Evolutionary conservation across 1,139 yeast genomes (phyloP).

Genomic region (Geotrichum klebahnii): DNA sequence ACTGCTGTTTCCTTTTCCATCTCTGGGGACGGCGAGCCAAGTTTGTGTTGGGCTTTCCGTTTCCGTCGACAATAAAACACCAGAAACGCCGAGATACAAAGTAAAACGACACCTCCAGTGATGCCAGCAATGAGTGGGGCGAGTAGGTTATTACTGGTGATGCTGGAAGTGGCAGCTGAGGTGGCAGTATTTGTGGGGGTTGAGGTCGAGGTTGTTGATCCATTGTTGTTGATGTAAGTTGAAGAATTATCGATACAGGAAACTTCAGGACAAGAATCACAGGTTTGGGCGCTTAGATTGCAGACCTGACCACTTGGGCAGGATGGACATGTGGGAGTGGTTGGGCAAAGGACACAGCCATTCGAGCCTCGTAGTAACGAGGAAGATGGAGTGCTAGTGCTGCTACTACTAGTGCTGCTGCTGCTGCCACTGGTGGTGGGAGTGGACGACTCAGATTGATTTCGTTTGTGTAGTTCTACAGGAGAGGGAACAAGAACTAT

Average conservation of each 20-base stretch:
- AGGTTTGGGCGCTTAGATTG: slow-evolving; percentile 49
- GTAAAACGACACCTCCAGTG: slow-evolving; percentile 10
- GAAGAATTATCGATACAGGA: slow-evolving; percentile 22
- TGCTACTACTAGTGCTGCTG: too few relatives aligned
- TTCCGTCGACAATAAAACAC: slow-evolving; percentile 6
- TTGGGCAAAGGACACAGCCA: slow-evolving; percentile 17
- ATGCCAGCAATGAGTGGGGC: slow-evolving; percentile 20
- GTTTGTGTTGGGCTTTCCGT: slow-evolving; percentile 11
- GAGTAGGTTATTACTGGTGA: slow-evolving; percentile 3
- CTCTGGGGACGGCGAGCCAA: not conserved
- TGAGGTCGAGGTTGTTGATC: slow-evolving; percentile 1
- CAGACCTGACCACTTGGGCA: slow-evolving; percentile 27
- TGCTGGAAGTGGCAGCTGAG: not conserved
- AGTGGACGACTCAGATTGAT: too few relatives aligned
- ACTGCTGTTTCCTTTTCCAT: not conserved
- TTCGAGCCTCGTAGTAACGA: slow-evolving; percentile 1
- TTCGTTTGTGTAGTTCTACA: not conserved
- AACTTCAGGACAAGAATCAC: slow-evolving; percentile 50
- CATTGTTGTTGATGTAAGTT: slow-evolving; percentile 20
- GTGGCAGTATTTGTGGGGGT: not conserved
- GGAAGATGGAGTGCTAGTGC: not conserved
- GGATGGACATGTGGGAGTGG: slow-evolving; percentile 19
- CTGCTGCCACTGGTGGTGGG: too few relatives aligned
- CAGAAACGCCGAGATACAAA: slow-evolving; percentile 9
- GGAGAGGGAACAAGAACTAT: not conserved